Evolutionary conservation across 2,329 filamentous ascomycete species (phyloP).

Genomic region (Aspergillus sp.): DNA sequence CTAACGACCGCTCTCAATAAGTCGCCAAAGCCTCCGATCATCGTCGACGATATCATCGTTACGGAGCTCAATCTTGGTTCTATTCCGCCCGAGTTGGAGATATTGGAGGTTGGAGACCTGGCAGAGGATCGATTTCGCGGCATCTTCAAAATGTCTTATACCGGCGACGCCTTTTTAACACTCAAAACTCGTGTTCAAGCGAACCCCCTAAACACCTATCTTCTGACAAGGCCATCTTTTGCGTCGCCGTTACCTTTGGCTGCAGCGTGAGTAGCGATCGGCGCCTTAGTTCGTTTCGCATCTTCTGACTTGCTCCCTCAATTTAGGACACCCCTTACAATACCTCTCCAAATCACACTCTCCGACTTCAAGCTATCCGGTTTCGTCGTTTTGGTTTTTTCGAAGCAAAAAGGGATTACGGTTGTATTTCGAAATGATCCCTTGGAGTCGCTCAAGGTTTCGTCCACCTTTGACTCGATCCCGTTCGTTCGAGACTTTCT

Average conservation of each 20-base stretch:
- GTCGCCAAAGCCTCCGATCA: slow-evolving; percentile 95
- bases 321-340: slow-evolving; percentile 75
- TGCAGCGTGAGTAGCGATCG: slow-evolving; percentile 60
- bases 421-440: slow-evolving; percentile 98
- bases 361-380: slow-evolving; percentile 95
- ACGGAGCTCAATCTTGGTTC: slow-evolving; percentile 96
- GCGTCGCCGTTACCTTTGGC: slow-evolving; percentile 90
- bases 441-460: slow-evolving; percentile 95
- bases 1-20: slow-evolving; percentile 96
- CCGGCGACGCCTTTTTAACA: slow-evolving; percentile 91
- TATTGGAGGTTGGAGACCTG: slow-evolving; percentile 94
- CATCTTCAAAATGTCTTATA: slow-evolving; percentile 99
- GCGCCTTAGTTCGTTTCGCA: neutral
- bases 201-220: slow-evolving; percentile 93
- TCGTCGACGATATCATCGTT: slow-evolving; percentile 98
- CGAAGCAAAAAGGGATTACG: slow-evolving; percentile 93
- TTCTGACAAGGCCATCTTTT: slow-evolving; percentile 87
- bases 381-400: slow-evolving; percentile 97
- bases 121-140: slow-evolving; percentile 95
- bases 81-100: slow-evolving; percentile 91
- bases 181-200: slow-evolving; percentile 96
- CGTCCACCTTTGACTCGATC: slow-evolving; percentile 97
- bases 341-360: slow-evolving; percentile 93
- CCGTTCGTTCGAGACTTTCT: slow-evolving; percentile 97
- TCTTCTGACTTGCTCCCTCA: slow-evolving; percentile 7